phyloP scores from a whole-genome alignment of 306 rosid genomes.

The Fagus sylvatica region DNA sequence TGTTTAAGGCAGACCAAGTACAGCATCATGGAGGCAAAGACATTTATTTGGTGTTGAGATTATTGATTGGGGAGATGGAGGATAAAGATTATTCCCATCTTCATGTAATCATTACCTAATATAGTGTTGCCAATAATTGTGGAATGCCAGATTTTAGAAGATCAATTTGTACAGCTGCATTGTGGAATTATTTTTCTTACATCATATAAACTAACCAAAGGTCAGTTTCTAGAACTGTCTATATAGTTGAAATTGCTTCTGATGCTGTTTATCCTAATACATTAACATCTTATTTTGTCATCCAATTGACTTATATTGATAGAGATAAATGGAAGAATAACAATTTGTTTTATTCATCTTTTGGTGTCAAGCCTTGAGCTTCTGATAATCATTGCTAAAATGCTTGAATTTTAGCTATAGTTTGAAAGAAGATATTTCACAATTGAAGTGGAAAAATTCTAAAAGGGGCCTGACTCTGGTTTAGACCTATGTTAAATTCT shows the following conservation, averaged over 20 bases:
- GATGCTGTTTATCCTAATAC: not conserved
- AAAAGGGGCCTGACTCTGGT: not conserved
- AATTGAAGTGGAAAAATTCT: not conserved
- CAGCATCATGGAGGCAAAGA: constrained; percentile 56
- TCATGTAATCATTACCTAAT: not conserved
- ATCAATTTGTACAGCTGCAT: not conserved
- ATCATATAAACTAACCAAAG: not conserved
- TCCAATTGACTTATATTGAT: not conserved
- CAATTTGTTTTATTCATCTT: not conserved
- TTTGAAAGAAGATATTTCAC: not conserved
- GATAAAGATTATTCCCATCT: constrained; percentile 30
- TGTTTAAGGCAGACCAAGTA: constrained; percentile 57
- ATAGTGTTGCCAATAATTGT: not conserved
- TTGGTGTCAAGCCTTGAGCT: not conserved
- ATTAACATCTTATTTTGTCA: not conserved
- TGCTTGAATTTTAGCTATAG: not conserved
- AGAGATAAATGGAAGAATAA: not conserved
- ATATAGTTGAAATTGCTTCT: not conserved
- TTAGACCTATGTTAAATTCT: not conserved
- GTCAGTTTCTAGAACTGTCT: not conserved
- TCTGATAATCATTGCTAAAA: not conserved
- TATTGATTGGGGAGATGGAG: constrained; percentile 61
- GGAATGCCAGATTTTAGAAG: not conserved
- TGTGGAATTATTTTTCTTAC: not conserved
- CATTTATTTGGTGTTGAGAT: constrained; percentile 51